These are phyloP conservation scores for Pichia sp. DNA, from an alignment of 1,139 yeast genomes.

Conservation along the genomic window DNA sequence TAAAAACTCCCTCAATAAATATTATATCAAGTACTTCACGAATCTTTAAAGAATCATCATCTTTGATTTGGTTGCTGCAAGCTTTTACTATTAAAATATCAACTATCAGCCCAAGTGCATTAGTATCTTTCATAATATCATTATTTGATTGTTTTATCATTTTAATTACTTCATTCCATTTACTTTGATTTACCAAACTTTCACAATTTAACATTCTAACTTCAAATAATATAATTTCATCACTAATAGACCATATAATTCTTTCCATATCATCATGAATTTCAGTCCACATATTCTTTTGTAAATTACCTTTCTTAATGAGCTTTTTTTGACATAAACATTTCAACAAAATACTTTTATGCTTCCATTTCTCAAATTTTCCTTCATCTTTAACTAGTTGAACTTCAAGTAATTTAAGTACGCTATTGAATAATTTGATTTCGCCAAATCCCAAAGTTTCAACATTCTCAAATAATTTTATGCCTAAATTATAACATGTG, in stretches of 20 bases:
- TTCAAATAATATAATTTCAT: constrained; percentile 3
- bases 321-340: constrained; percentile 1
- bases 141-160: neutral
- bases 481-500: neutral
- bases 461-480: constrained; percentile 3
- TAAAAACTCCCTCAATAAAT: constrained; percentile 4
- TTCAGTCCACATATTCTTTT: neutral
- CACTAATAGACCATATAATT: neutral
- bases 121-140: too few relatives aligned
- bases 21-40: neutral
- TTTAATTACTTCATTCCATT: constrained; percentile 9
- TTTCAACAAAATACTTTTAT: constrained; percentile 5
- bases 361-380: constrained; percentile 1
- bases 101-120: too few relatives aligned
- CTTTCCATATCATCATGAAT: constrained; percentile 2
- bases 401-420: neutral
- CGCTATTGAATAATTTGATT: too few relatives aligned
- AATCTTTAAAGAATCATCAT: too few relatives aligned
- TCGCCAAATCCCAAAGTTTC: neutral
- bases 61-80: too few relatives aligned
- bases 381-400: neutral
- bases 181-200: constrained; percentile 4
- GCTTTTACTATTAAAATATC: too few relatives aligned
- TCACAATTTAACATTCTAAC: constrained; percentile 2
- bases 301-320: neutral